phyloP scores from a whole-genome alignment of 768 basidiomycete species.

The Lactarius trivialis region DNA sequence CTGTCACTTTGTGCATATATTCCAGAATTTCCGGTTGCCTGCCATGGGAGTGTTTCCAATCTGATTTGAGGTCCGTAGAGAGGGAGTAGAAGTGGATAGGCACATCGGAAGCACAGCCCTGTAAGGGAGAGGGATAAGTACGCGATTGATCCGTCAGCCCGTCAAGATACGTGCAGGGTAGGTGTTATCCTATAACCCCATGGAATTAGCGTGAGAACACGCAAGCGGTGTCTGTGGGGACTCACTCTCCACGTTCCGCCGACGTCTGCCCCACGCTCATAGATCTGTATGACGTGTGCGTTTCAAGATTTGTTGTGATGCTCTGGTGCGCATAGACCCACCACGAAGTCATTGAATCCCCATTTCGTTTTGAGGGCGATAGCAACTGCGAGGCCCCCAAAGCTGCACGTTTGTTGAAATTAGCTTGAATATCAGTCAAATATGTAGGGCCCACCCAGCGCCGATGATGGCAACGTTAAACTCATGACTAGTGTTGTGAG shows the following conservation, averaged over 20 bases:
- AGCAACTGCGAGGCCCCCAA: conserved; percentile 28
- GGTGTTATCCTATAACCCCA: conserved; percentile 19
- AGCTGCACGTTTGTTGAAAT: conserved; percentile 12
- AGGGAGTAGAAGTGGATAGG: conserved; percentile 25
- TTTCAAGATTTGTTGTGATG: neutral
- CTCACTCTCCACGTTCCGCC: conserved; percentile 28
- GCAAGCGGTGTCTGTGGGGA: neutral
- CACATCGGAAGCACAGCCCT: conserved; percentile 28
- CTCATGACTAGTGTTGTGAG: neutral
- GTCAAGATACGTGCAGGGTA: conserved; percentile 20
- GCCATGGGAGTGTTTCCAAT: conserved; percentile 26
- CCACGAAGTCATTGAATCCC: conserved; percentile 28
- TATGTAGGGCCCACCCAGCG: conserved; percentile 21
- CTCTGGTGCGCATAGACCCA: conserved; percentile 13
- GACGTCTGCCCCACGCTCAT: conserved; percentile 27
- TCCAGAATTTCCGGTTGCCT: conserved; percentile 28
- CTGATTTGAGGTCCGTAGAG: conserved; percentile 26
- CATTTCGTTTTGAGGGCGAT: conserved; percentile 30
- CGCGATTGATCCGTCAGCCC: neutral
- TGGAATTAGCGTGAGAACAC: neutral
- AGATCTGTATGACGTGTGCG: conserved; percentile 23
- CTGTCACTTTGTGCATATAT: conserved; percentile 25
- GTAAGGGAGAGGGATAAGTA: neutral
- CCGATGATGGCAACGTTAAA: conserved; percentile 25
- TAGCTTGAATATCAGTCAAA: neutral